Percentiles rank a stretch among this genome's conserved stretches.
phyloP scores from a whole-genome alignment of 2,329 filamentous ascomycete genomes.

The Penicillium freii region DNA sequence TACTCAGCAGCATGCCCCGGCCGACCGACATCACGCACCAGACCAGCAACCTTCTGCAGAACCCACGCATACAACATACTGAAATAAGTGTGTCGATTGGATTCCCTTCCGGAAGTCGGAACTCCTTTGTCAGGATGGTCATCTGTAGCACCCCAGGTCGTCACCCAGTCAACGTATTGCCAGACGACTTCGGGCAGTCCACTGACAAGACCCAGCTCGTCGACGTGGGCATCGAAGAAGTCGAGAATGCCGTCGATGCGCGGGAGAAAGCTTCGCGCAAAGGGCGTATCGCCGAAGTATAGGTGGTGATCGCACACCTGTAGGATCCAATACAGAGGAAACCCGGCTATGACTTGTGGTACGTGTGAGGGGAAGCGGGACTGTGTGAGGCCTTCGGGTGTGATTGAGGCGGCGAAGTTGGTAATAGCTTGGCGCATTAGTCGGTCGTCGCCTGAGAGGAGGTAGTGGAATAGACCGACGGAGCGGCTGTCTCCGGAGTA shows the following conservation, averaged over 20 bases:
- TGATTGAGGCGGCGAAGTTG: constrained; percentile 31
- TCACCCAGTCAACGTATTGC: constrained; percentile 39
- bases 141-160: constrained; percentile 31
- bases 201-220: constrained; percentile 23
- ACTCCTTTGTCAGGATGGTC: constrained; percentile 41
- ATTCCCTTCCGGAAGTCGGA: constrained; percentile 37
- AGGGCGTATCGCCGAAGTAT: constrained; percentile 30
- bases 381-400: constrained; percentile 30
- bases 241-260: constrained; percentile 27
- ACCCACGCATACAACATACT: constrained; percentile 43
- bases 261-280: constrained; percentile 24
- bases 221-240: constrained; percentile 24
- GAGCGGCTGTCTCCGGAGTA: constrained; percentile 29
- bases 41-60: constrained; percentile 33
- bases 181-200: constrained; percentile 27
- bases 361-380: constrained; percentile 33
- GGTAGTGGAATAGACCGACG: constrained; percentile 33
- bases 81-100: constrained; percentile 43
- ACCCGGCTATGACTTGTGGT: constrained; percentile 30
- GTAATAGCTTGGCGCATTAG: constrained; percentile 35
- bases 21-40: constrained; percentile 35
- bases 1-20: constrained; percentile 33
- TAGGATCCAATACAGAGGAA: constrained; percentile 37
- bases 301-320: constrained; percentile 33
- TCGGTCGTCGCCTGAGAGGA: constrained; percentile 34